phyloP scores from a whole-genome alignment of 202 grass and related monocot species.

The Panicum hallii region DNA sequence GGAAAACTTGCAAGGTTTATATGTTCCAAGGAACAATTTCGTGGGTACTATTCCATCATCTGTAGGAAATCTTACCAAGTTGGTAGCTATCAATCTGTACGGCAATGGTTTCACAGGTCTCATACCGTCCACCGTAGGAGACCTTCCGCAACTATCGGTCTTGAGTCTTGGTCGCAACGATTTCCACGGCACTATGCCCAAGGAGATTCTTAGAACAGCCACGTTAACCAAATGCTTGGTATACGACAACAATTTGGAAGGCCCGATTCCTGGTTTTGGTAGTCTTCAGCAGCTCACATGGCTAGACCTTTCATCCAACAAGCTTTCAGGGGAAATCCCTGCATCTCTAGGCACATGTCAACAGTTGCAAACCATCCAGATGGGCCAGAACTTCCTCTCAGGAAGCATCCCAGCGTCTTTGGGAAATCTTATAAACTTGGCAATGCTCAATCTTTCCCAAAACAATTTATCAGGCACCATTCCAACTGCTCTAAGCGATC shows the following conservation, averaged over 20 bases:
- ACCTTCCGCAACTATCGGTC: background rate
- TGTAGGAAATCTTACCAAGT: background rate
- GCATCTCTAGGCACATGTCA: conserved; percentile 12
- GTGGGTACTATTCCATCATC: background rate
- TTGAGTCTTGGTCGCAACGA: conserved; percentile 35
- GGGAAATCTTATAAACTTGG: conserved; percentile 29
- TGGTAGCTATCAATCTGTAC: background rate
- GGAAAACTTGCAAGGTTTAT: background rate
- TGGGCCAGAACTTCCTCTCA: conserved; percentile 42
- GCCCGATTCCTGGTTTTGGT: conserved; percentile 2
- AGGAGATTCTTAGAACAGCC: background rate
- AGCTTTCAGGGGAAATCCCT: conserved; percentile 41
- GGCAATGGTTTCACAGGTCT: background rate
- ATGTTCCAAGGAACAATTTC: background rate
- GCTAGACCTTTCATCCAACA: conserved; percentile 53
- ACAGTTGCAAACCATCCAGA: background rate
- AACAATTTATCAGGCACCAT: conserved; percentile 48
- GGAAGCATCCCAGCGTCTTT: conserved; percentile 46
- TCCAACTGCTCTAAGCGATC: conserved; percentile 30
- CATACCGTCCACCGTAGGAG: conserved; percentile 32
- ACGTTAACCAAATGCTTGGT: background rate
- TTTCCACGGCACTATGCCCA: conserved; percentile 31
- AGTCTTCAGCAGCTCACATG: conserved; percentile 32
- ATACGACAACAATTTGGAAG: conserved; percentile 44
- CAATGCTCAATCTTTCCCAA: conserved; percentile 28